Conservation (phyloP, 1,139 yeast genomes). For the Blastobotrys petasosporus region DNA sequence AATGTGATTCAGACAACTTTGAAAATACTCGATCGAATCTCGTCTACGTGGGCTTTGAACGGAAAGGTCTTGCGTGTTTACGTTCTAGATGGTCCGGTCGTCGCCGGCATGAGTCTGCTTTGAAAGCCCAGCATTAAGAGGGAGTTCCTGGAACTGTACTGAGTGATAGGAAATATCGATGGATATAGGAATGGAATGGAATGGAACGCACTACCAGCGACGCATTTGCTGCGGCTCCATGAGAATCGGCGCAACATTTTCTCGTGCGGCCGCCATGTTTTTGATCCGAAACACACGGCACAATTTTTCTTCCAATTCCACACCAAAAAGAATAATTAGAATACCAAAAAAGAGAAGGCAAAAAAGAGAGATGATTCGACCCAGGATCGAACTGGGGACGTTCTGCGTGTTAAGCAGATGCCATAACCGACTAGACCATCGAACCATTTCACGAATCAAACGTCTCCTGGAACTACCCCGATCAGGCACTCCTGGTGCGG, state of each 20-base stretch:
- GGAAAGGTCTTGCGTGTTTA: background rate
- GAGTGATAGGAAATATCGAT: too few relatives aligned
- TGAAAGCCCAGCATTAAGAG: too few relatives aligned
- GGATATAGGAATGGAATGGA: too few relatives aligned
- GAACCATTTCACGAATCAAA: conserved; percentile 36
- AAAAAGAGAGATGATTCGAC: conserved; percentile 59
- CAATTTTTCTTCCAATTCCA: too few relatives aligned
- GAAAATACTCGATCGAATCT: background rate
- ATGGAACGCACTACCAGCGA: too few relatives aligned
- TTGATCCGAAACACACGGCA: too few relatives aligned
- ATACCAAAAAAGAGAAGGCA: too few relatives aligned
- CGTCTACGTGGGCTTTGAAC: background rate
- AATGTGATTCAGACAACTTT: background rate
- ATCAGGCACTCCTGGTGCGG: conserved; percentile 3
- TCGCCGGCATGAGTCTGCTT: background rate
- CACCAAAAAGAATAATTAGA: too few relatives aligned
- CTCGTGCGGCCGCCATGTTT: too few relatives aligned
- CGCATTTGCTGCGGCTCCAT: too few relatives aligned
- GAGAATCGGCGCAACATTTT: too few relatives aligned
- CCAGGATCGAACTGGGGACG: conserved; percentile 99
- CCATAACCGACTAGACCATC: conserved; percentile 99
- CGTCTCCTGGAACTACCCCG: background rate
- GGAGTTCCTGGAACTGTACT: too few relatives aligned
- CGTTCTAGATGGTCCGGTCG: conserved; percentile 4
- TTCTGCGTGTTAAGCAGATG: conserved; percentile 99